Evolutionary conservation across 1,284 basidiomycete genomes (phyloP), one percentile per base, ranked within the genome.

Genomic region (Coniophora puteana): DNA sequence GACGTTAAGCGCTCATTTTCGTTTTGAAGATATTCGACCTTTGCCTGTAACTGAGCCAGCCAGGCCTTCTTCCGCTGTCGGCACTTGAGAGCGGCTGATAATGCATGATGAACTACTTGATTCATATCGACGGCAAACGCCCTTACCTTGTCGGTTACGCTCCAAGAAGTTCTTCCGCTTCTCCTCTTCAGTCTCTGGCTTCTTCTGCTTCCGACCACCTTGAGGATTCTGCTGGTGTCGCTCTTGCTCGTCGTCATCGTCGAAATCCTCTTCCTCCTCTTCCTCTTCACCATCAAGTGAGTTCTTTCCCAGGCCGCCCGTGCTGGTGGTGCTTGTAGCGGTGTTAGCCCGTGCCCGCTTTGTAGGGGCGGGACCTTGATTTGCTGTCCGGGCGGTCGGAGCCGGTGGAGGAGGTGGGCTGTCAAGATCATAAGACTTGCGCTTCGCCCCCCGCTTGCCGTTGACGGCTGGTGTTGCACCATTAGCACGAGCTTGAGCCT

Each of bases 1-100:
- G 79, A 68, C 48, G 82, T 74, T 20, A 99, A 80, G n/a, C 91
- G 82, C 62, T 98, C 93, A 63, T 99, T 99, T 66, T 98, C 95
- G 51, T 86, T 83, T 22, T 78, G 73, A 22, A 98, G 76, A 51
- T 78, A 90, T 61, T 98, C 94, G 59, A 94, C 91, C 58, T 95
- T 95, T 40, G 86, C 83, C 65, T 99, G 95, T 14, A 99, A 72
- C 51, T 92, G 87, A 18, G 83, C 76, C 20, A 98, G 78, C 95
- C 96, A 99, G 5, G 93, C 93, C 67, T 99, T 99, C 66, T 99
- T 99, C 42, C 95, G 84, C 62, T 99, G 95, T 28, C 95, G 89
- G 65, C 96, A 99, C 68, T 99, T 99, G 57, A 98, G 80, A 4
- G 95, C 95, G 44, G 95, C 95, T 95, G 58, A 42, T 21, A 30